These are phyloP conservation scores for Plasmodium chabaudi DNA, from an alignment of 169 alveolate species.

Conservation along the genomic window DNA sequence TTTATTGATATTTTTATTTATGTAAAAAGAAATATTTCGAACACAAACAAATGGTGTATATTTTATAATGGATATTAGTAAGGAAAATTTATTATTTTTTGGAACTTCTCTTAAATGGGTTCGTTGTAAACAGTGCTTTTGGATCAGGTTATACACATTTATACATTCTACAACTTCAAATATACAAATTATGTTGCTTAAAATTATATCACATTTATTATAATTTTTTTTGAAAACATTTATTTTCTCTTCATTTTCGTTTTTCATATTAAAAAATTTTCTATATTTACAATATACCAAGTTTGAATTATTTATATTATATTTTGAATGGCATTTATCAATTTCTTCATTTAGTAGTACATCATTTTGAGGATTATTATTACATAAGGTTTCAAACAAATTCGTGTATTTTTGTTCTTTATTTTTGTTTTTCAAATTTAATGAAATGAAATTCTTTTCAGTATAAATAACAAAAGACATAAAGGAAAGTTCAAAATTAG, in stretches of 20 bases:
- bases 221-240: background rate
- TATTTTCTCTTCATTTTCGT: background rate
- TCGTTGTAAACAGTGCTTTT: background rate
- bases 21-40: background rate
- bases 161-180: slow-evolving; percentile 15
- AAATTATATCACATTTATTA: background rate
- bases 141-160: background rate
- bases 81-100: background rate
- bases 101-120: background rate
- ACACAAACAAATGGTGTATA: slow-evolving; percentile 1
- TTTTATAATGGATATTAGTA: background rate
- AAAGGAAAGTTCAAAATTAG: slow-evolving; percentile 5
- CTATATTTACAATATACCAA: background rate
- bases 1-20: slow-evolving; percentile 12
- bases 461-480: slow-evolving; percentile 19
- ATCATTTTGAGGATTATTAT: too few species aligned
- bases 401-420: background rate
- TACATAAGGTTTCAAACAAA: too few species aligned
- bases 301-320: background rate
- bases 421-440: background rate
- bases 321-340: background rate
- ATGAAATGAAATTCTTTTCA: slow-evolving; percentile 40
- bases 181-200: background rate
- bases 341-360: background rate
- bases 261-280: background rate